phyloP scores from a whole-genome alignment of 768 basidiomycete species.

The Lanmaoa rubissima region DNA sequence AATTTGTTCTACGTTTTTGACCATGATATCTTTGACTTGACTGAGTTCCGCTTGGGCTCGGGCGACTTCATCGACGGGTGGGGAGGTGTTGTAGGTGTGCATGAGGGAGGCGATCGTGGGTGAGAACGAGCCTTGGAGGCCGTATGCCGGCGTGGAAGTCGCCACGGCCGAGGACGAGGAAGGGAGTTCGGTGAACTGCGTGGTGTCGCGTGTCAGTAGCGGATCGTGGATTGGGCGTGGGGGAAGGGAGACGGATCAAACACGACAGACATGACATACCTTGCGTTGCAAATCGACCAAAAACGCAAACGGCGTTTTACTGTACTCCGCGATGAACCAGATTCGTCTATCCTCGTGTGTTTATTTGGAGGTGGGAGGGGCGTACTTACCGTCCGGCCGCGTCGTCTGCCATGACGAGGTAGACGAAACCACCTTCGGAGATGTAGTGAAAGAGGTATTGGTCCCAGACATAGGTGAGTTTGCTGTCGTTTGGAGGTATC shows the following conservation, averaged over 20 bases:
- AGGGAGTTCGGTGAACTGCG: slow-evolving; percentile 59
- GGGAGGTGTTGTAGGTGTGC: slow-evolving; percentile 86
- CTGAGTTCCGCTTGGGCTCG: slow-evolving; percentile 87
- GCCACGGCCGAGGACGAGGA: slow-evolving; percentile 59
- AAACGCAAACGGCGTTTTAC: slow-evolving; percentile 93
- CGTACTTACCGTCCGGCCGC: slow-evolving; percentile 73
- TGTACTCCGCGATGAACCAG: slow-evolving; percentile 27
- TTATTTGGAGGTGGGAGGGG: neutral
- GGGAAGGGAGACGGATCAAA: neutral
- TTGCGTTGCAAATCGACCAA: slow-evolving; percentile 81
- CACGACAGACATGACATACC: slow-evolving; percentile 35
- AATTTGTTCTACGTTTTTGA: slow-evolving; percentile 97
- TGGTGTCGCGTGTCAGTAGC: neutral
- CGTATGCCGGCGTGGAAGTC: slow-evolving; percentile 50
- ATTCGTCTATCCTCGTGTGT: neutral
- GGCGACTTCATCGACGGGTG: slow-evolving; percentile 83
- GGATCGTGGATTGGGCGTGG: too few relatives aligned
- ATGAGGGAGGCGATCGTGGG: slow-evolving; percentile 71
- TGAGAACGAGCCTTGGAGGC: slow-evolving; percentile 70
- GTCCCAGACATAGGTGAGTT: slow-evolving; percentile 86
- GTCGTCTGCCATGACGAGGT: slow-evolving; percentile 94
- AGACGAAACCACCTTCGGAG: slow-evolving; percentile 82
- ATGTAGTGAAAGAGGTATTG: slow-evolving; percentile 95
- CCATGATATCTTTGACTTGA: slow-evolving; percentile 96
- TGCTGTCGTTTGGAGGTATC: slow-evolving; percentile 89